Conservation (phyloP, 1,139 yeast genomes). For the Meyerozyma carpophila region DNA sequence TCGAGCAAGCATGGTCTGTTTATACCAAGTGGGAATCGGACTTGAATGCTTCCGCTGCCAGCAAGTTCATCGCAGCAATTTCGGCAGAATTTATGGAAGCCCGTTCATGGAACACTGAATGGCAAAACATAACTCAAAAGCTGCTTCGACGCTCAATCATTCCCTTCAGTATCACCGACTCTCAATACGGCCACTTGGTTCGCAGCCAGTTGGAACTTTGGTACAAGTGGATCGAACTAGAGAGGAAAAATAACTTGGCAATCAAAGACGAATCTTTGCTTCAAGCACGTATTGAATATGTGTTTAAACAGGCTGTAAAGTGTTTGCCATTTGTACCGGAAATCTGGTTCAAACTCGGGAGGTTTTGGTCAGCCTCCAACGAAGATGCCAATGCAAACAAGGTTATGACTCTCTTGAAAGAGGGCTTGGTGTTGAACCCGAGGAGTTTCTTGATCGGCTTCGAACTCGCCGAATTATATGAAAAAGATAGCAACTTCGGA, state of each 20-base stretch:
- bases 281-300: constrained; percentile 62
- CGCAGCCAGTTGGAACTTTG: constrained; percentile 49
- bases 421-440: constrained; percentile 65
- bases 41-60: constrained; percentile 68
- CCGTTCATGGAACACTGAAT: constrained; percentile 70
- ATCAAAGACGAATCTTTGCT: constrained; percentile 44
- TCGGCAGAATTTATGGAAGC: constrained; percentile 90
- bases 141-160: constrained; percentile 29
- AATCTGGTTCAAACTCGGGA: constrained; percentile 69
- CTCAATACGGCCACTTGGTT: constrained; percentile 20
- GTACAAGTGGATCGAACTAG: constrained; percentile 79
- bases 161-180: constrained; percentile 21
- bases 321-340: constrained; percentile 72
- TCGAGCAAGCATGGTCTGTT: constrained; percentile 76
- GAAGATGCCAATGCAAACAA: constrained; percentile 31
- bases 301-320: constrained; percentile 67
- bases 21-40: constrained; percentile 84
- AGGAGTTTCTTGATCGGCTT: constrained; percentile 62
- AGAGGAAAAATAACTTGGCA: constrained; percentile 63
- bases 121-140: constrained; percentile 52
- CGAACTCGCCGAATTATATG: constrained; percentile 67
- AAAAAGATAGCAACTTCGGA: constrained; percentile 48
- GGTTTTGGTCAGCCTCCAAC: constrained; percentile 24
- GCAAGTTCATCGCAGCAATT: constrained; percentile 78
- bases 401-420: constrained; percentile 40